Evolutionary conservation across 2,329 filamentous ascomycete species (phyloP).

Genomic region (Cordyceps cicadae): DNA sequence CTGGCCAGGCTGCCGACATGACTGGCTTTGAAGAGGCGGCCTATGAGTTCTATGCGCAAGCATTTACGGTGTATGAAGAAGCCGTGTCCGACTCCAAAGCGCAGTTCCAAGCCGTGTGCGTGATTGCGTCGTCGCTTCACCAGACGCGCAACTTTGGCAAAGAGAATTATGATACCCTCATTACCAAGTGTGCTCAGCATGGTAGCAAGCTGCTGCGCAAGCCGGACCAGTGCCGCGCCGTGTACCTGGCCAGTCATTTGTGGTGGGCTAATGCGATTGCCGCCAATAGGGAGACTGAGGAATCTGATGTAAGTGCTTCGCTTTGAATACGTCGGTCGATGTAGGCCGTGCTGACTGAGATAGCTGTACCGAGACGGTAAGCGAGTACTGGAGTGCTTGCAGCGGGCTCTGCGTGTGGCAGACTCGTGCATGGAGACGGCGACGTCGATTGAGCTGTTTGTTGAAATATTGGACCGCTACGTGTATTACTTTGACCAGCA

Average conservation of each 20-base stretch:
- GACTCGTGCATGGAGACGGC: slow-evolving; percentile 99
- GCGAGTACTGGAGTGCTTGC: slow-evolving; percentile 89
- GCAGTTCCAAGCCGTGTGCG: slow-evolving; percentile 95
- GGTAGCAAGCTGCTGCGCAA: slow-evolving; percentile 96
- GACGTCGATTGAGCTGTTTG: slow-evolving; percentile 93
- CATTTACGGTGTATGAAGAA: slow-evolving; percentile 97
- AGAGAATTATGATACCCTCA: slow-evolving; percentile 97
- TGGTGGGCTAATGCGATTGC: slow-evolving; percentile 93
- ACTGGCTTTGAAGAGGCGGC: slow-evolving; percentile 90
- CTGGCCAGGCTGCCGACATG: slow-evolving; percentile 87
- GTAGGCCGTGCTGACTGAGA: slow-evolving; percentile 15
- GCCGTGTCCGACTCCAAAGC: slow-evolving; percentile 90
- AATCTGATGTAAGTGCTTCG: slow-evolving; percentile 59
- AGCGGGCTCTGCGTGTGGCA: slow-evolving; percentile 88
- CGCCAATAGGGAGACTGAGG: slow-evolving; percentile 69
- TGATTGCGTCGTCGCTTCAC: slow-evolving; percentile 83
- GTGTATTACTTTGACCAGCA: slow-evolving; percentile 99
- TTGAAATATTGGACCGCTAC: slow-evolving; percentile 96
- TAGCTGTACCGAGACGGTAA: slow-evolving; percentile 96
- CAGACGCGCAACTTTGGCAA: slow-evolving; percentile 84
- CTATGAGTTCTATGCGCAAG: slow-evolving; percentile 97
- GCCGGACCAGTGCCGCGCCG: slow-evolving; percentile 92
- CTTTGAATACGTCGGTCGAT: too few species aligned
- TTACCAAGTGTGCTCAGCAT: slow-evolving; percentile 94
- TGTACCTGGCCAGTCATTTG: slow-evolving; percentile 91